Conservation (phyloP, 1,284 basidiomycete genomes). For the Trametes versicolor region DNA sequence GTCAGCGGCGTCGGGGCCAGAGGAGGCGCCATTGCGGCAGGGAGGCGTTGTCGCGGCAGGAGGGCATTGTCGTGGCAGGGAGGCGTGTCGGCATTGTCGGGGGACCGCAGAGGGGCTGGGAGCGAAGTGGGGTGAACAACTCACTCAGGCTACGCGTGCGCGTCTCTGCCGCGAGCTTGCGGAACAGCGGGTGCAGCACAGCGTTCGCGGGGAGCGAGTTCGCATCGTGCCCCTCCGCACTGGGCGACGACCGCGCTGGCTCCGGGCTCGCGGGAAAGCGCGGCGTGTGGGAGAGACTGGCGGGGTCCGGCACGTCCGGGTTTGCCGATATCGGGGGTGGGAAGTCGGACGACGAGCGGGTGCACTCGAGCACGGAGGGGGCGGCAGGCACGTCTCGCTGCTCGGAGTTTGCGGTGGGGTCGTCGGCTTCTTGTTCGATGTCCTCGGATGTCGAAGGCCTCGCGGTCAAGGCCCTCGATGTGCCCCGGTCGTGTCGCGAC, state of each 20-base stretch:
- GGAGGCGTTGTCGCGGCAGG: too few relatives aligned
- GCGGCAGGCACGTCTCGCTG: background rate
- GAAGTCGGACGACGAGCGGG: constrained; percentile 31
- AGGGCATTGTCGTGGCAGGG: too few relatives aligned
- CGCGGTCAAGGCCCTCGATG: constrained; percentile 26
- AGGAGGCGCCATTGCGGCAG: too few relatives aligned
- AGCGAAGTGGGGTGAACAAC: constrained; percentile 45
- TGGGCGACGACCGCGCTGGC: constrained; percentile 10
- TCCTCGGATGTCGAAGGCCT: constrained; percentile 36
- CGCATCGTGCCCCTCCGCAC: constrained; percentile 17
- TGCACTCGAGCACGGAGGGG: constrained; percentile 10
- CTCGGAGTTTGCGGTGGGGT: background rate
- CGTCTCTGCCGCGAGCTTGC: constrained; percentile 13
- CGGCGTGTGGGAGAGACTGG: constrained; percentile 40
- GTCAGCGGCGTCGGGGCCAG: too few relatives aligned
- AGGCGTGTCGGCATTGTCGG: too few relatives aligned
- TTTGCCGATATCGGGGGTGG: constrained; percentile 55
- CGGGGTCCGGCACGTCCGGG: constrained; percentile 52
- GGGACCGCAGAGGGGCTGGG: too few relatives aligned
- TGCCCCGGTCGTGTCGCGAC: constrained; percentile 42
- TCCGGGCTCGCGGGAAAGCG: constrained; percentile 17
- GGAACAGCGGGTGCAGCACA: constrained; percentile 24
- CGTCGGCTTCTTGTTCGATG: background rate
- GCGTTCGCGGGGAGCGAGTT: constrained; percentile 18
- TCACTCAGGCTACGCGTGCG: constrained; percentile 38